Percentiles rank a stretch among this genome's conserved stretches.
Conservation (phyloP, 2,329 filamentous ascomycete species). For the Nothophaeocryptopus gaeumannii region DNA sequence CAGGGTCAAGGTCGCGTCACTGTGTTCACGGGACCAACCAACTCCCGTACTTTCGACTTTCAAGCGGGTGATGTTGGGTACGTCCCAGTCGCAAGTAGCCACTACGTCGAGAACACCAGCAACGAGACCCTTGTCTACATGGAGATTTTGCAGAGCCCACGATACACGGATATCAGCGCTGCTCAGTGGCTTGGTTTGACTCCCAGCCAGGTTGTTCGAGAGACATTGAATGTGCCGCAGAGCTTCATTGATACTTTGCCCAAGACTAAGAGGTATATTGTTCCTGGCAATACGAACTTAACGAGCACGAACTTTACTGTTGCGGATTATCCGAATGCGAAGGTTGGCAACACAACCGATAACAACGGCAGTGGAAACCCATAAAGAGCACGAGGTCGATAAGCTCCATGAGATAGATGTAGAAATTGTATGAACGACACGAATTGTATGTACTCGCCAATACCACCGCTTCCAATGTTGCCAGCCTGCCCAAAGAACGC, state of each 20-base stretch:
- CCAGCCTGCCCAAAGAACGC: too few species aligned
- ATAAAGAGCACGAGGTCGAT: too few species aligned
- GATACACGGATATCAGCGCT: slow-evolving; percentile 54
- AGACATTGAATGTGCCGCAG: slow-evolving; percentile 22
- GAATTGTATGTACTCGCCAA: too few species aligned
- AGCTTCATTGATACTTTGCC: slow-evolving; percentile 33
- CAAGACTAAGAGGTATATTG: slow-evolving; percentile 39
- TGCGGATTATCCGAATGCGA: not conserved
- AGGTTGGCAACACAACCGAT: too few species aligned
- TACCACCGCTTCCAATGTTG: too few species aligned
- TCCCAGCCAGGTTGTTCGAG: slow-evolving; percentile 38
- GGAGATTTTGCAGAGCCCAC: slow-evolving; percentile 55
- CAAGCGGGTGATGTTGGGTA: slow-evolving; percentile 56
- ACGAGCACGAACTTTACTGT: slow-evolving; percentile 37
- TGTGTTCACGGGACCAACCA: slow-evolving; percentile 51
- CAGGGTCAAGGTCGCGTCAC: slow-evolving; percentile 51
- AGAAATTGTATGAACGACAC: too few species aligned
- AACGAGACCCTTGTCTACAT: slow-evolving; percentile 56
- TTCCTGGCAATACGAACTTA: slow-evolving; percentile 38
- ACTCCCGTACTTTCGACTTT: slow-evolving; percentile 47
- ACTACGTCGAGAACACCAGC: slow-evolving; percentile 62
- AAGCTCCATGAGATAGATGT: too few species aligned
- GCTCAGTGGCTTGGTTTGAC: slow-evolving; percentile 57
- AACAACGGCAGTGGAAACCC: too few species aligned
- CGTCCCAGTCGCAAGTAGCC: slow-evolving; percentile 53